Conservation (phyloP, 2,329 filamentous ascomycete species). For the Ophiostoma sp. region DNA sequence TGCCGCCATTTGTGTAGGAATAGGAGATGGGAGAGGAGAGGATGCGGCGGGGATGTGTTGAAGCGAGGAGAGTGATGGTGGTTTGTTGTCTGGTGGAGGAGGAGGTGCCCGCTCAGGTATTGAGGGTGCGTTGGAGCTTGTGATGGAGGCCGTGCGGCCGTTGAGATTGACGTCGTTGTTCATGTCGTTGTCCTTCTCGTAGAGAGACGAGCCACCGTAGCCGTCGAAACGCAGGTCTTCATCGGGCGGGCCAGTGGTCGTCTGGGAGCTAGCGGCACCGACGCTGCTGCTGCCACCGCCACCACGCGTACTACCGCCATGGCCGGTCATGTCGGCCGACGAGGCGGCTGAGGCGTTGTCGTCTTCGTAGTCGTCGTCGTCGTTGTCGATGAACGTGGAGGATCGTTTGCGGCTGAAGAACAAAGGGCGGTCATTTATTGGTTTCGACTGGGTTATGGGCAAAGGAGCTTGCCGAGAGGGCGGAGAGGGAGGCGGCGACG, state of each 20-base stretch:
- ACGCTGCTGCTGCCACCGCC: constrained; percentile 25
- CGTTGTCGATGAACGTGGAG: constrained; percentile 14
- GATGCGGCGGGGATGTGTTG: neutral
- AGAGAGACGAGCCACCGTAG: constrained; percentile 1
- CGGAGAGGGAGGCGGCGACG: constrained; percentile 24
- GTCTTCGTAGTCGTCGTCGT: constrained; percentile 12
- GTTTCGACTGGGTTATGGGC: neutral
- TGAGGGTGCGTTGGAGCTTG: constrained; percentile 19
- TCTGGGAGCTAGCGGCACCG: constrained; percentile 28
- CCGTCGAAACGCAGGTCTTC: constrained; percentile 25
- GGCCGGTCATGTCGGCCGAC: constrained; percentile 29
- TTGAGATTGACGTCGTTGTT: neutral
- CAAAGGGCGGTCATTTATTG: constrained; percentile 18
- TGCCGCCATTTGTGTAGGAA: neutral
- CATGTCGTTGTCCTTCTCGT: neutral
- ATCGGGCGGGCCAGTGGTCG: constrained; percentile 26
- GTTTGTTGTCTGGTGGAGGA: constrained; percentile 15
- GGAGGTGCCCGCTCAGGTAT: constrained; percentile 8
- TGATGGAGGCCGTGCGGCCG: constrained; percentile 11
- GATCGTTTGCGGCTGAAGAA: constrained; percentile 22
- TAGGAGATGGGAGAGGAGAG: neutral
- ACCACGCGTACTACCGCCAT: constrained; percentile 17
- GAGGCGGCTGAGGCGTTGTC: constrained; percentile 26
- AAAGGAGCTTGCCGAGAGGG: constrained; percentile 3
- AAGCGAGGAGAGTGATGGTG: neutral